Evolutionary conservation across 1,139 yeast genomes (phyloP).

Genomic region (Scheffersomyces segobiensis): DNA sequence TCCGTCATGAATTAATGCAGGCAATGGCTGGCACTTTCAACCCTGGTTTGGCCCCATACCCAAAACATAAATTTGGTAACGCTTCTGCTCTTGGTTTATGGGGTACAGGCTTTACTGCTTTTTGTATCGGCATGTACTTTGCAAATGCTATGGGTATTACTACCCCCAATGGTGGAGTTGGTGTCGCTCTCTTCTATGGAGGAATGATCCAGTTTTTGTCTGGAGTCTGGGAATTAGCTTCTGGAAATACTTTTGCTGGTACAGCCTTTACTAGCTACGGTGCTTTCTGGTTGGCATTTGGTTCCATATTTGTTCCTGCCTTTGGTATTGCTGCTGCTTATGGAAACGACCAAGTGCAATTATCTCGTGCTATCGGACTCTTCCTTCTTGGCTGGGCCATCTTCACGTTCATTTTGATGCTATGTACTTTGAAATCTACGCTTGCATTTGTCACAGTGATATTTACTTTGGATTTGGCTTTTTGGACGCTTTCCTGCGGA

Average conservation of each 20-base stretch:
- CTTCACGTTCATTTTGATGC: conserved; percentile 40
- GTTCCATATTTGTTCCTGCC: conserved; percentile 29
- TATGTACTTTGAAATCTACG: conserved; percentile 46
- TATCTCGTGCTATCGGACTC: conserved; percentile 40
- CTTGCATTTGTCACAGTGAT: conserved; percentile 39
- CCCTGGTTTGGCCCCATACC: conserved; percentile 13
- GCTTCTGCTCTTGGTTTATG: background rate
- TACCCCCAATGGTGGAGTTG: conserved; percentile 53
- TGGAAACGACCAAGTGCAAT: conserved; percentile 20
- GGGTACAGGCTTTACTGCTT: background rate
- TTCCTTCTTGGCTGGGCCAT: conserved; percentile 48
- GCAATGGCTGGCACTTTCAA: conserved; percentile 42
- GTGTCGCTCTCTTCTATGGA: conserved; percentile 46
- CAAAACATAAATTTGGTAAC: background rate
- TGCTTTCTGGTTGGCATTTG: conserved; percentile 41
- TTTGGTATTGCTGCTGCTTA: conserved; percentile 33
- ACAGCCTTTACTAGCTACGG: conserved; percentile 38
- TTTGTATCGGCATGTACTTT: background rate
- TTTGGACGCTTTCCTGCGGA: conserved; percentile 44
- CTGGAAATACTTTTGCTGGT: conserved; percentile 38
- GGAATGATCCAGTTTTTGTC: conserved; percentile 50
- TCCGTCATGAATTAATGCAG: conserved; percentile 30
- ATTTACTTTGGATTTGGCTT: conserved; percentile 36
- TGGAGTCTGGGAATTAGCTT: conserved; percentile 53
- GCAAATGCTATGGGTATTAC: conserved; percentile 45